Evolutionary conservation across 73 alveolate species (phyloP), one percentile per base, ranked within the genome.

Genomic region (Paramecium biaurelia): DNA sequence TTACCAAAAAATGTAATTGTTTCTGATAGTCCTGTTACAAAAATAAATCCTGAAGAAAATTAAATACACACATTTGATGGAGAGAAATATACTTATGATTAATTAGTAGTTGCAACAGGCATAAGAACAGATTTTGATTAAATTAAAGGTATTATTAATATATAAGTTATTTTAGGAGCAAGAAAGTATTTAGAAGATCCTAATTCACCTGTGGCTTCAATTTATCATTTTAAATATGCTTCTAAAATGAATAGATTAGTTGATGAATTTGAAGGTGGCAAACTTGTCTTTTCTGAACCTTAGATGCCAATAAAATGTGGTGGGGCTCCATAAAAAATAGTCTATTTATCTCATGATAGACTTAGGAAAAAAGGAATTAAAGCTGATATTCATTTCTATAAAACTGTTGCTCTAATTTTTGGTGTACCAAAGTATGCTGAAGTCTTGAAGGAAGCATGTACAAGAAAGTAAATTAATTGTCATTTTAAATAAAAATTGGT

Each of bases 251-350:
- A 88, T 41, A 20, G 70, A 11, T 67, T 95, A 47, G 93, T 96
- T 34, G 92, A 92, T 57, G 67, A 56, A 23, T 95, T 95, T 85
- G 92, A 86, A 41, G 99, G 97, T 38, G 99, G 99, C 0, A 94
- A 85, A 58, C 97, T 97, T 4, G 86, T 95, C 74, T 96, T 96
- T 92, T 53, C 94, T 15, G 93, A 92, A 23, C 98, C 99, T 10
- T 85, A 86, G 37, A 89, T 84, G 95, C 99, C 99, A 43, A 92
- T 96, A 53, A 96, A 96, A 89, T 96, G 99, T 85, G 98, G 98
- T 34, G 99, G 99, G 9, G 99, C 98, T 38, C 99, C 99, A n/a
- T 85, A 95, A 79, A 96, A 96, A 47, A 92, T 96, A 85, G 92
- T 95, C 92, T 95, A 93, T 85, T 85, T 96, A 53, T 87, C 95